phyloP scores from a whole-genome alignment of 2,329 filamentous ascomycete species.

The Hypoxylon sp. region DNA sequence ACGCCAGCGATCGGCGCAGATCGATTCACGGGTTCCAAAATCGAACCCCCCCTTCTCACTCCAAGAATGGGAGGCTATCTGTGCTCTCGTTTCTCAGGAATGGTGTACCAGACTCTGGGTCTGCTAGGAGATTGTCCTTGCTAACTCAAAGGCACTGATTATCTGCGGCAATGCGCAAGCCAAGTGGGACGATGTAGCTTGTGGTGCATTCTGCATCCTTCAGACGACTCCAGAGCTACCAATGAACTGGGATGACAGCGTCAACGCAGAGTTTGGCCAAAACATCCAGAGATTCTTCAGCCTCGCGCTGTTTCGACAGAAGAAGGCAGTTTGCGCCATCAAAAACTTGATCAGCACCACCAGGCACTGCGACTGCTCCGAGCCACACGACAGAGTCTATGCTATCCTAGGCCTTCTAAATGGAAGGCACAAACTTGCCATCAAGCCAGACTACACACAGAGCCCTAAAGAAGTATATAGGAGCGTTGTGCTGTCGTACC shows the following conservation, averaged over 20 bases:
- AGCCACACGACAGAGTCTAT: not conserved
- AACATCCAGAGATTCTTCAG: not conserved
- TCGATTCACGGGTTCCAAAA: not conserved
- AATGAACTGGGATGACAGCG: not conserved
- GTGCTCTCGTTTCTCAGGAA: not conserved
- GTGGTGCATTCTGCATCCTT: not conserved
- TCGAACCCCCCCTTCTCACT: constrained; percentile 10
- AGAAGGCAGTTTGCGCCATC: not conserved
- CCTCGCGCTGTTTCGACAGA: not conserved
- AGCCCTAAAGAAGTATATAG: not conserved
- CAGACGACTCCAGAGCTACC: not conserved
- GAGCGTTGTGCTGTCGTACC: not conserved
- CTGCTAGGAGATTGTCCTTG: constrained; percentile 14
- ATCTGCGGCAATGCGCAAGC: constrained; percentile 2
- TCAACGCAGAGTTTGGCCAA: not conserved
- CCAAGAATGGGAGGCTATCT: constrained; percentile 11
- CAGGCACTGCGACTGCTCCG: not conserved
- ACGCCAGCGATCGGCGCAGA: not conserved
- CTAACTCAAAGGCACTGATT: not conserved
- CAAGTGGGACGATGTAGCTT: not conserved
- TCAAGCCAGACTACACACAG: not conserved
- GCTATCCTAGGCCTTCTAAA: not conserved
- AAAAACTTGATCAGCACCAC: not conserved
- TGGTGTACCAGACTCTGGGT: constrained; percentile 20
- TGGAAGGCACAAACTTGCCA: not conserved